phyloP scores from a whole-genome alignment of 2,329 filamentous ascomycete genomes.

The Pseudogymnoascus pannorum region DNA sequence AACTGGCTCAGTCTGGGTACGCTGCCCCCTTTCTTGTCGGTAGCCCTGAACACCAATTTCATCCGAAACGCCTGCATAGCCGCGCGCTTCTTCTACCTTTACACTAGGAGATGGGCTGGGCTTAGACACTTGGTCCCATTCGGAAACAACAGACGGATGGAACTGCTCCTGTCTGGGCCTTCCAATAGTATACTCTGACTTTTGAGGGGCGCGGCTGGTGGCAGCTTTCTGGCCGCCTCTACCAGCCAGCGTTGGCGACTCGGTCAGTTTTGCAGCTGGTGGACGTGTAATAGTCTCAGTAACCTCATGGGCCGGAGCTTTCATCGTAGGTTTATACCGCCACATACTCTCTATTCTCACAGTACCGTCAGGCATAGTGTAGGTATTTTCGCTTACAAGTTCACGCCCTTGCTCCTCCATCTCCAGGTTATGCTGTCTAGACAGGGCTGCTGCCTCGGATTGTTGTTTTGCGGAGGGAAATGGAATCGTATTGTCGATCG shows the following conservation, averaged over 20 bases:
- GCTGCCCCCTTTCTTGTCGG: neutral
- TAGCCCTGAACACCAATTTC: neutral
- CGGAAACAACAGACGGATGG: neutral
- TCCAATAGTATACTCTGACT: conserved; percentile 1
- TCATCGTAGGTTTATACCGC: neutral
- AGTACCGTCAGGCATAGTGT: conserved; percentile 3
- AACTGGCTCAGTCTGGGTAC: neutral
- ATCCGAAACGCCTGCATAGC: neutral
- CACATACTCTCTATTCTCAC: conserved; percentile 3
- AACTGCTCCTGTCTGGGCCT: neutral
- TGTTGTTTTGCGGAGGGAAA: neutral
- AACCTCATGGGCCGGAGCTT: neutral
- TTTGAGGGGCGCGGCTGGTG: neutral
- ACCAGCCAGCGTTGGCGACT: neutral
- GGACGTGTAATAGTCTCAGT: neutral
- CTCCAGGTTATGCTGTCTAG: neutral
- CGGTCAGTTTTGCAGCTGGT: neutral
- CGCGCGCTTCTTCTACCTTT: neutral
- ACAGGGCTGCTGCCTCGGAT: neutral
- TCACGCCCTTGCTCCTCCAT: conserved; percentile 2
- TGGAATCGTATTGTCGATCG: neutral
- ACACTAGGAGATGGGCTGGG: neutral
- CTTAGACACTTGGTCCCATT: conserved; percentile 7
- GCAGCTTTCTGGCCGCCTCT: neutral
- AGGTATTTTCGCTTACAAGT: neutral